Evolutionary conservation across 2,329 filamentous ascomycete species (phyloP), one percentile per base, ranked within the genome.

Genomic region (Chrysosporium keratinophilum): DNA sequence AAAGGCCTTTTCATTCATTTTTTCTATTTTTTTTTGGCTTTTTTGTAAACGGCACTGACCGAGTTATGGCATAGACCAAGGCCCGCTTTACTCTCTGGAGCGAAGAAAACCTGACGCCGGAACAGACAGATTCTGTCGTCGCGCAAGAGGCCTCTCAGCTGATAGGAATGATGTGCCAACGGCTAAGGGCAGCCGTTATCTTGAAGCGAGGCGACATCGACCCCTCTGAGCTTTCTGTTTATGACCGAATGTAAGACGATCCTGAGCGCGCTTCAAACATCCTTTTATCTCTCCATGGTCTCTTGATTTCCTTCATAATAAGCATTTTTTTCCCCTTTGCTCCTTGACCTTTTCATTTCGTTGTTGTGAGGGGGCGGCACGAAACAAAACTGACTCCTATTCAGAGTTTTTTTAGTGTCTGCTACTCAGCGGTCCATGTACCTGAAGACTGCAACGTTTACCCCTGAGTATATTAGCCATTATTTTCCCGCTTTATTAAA

Each of bases 121-220:
- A 5, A 3, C 35, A 10, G 28, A 5, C 17, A 2, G 23, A 23
- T 20, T 14, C 6, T 4, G 35, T 51, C 3, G 28, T 23, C 19
- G 48, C 48, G 6, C 48, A 51, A 23, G 48, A 51, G 15, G 48
- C 48, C 23, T 51, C 48, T 5, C 48, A 51, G 48, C 34, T 51
- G 11, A 31, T 51, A 20, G 48, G 48, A 14, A 51, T 51, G 48
- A 51, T 51, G 39, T 51, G 48, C 43, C 10, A 51, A n/a, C 48
- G 48, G 9, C 48, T 51, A 14, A 12, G 12, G 10, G 11, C 11
- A 5, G 11, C n/a, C n/a, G n/a, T n/a, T n/a, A n/a, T n/a, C n/a
- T n/a, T n/a, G 6, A 28, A 31, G 11, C 17, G 11, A 31, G 11
- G 31, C 17, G 19, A 20, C 6, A 17, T 45, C 11, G 42, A 45